Evolutionary conservation across 2,329 filamentous ascomycete genomes (phyloP).

Genomic region (Botryotinia convoluta): DNA sequence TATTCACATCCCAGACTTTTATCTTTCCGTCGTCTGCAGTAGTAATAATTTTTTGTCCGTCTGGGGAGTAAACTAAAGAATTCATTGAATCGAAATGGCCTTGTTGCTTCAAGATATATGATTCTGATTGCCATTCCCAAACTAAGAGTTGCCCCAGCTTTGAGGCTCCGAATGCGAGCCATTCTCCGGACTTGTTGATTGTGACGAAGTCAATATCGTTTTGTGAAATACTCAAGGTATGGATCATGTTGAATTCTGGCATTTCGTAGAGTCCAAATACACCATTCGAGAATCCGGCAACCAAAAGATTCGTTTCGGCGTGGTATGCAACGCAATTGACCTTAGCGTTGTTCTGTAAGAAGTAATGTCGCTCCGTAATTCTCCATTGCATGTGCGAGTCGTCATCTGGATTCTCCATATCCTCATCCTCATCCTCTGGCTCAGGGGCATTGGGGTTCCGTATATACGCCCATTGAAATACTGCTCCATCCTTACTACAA

Average conservation of each 20-base stretch:
- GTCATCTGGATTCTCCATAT: slow-evolving; percentile 58
- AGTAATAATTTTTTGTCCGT: slow-evolving; percentile 89
- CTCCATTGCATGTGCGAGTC: slow-evolving; percentile 79
- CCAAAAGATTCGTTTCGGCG: slow-evolving; percentile 81
- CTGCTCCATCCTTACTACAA: slow-evolving; percentile 92
- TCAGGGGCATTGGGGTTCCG: slow-evolving; percentile 54
- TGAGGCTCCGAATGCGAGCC: slow-evolving; percentile 94
- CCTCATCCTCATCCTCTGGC: slow-evolving; percentile 47
- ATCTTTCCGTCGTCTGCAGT: slow-evolving; percentile 96
- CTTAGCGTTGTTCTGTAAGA: slow-evolving; percentile 85
- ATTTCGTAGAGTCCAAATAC: slow-evolving; percentile 93
- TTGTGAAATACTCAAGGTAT: slow-evolving; percentile 89
- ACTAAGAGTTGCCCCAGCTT: slow-evolving; percentile 94
- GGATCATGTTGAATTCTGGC: slow-evolving; percentile 93
- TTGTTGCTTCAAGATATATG: slow-evolving; percentile 97
- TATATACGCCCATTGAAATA: slow-evolving; percentile 90
- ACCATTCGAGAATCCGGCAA: slow-evolving; percentile 93
- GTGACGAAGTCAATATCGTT: slow-evolving; percentile 94
- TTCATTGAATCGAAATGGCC: slow-evolving; percentile 97
- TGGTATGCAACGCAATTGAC: slow-evolving; percentile 92
- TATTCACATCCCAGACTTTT: slow-evolving; percentile 96
- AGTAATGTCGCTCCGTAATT: slow-evolving; percentile 87
- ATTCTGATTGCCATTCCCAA: slow-evolving; percentile 99
- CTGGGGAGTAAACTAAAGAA: slow-evolving; percentile 85
- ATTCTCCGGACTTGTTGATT: slow-evolving; percentile 92